A percentile compares a stretch with the other conserved stretches of the same genome.
phyloP scores from a whole-genome alignment of 148 eudicot species.

The Camellia lanceoleosa region DNA sequence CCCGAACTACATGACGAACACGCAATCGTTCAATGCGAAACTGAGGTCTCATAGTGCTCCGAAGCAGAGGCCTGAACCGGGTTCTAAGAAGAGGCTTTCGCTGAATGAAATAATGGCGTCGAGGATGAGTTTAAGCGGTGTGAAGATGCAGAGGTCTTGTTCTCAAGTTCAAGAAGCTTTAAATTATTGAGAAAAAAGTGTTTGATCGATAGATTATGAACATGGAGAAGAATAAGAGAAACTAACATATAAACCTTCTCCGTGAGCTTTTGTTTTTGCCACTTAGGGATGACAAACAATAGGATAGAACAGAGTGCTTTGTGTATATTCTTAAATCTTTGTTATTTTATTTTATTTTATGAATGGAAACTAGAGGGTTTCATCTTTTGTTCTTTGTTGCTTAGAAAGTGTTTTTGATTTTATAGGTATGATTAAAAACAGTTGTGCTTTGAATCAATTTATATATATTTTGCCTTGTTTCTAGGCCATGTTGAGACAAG shows the following conservation, averaged over 20 bases:
- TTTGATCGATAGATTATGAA: not conserved
- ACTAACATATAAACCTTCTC: not conserved
- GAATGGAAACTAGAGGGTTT: conserved; percentile 10
- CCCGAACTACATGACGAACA: conserved; percentile 78
- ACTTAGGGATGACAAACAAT: conserved; percentile 2
- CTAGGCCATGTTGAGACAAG: not conserved
- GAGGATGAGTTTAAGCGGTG: conserved; percentile 71
- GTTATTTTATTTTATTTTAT: conserved; percentile 7
- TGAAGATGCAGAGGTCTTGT: conserved; percentile 66
- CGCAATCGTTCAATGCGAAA: conserved; percentile 79
- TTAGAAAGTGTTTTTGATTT: too few relatives aligned
- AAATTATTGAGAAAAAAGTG: conserved; percentile 27
- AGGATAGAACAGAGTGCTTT: conserved; percentile 24
- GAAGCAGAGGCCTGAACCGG: conserved; percentile 66
- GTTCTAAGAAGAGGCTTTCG: conserved; percentile 51
- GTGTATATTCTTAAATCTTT: conserved; percentile 27
- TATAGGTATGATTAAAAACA: too few relatives aligned
- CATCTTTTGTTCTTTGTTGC: not conserved
- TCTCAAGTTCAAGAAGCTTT: conserved; percentile 55
- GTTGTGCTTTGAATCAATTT: too few relatives aligned
- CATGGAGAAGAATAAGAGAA: conserved; percentile 10
- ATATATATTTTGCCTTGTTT: too few relatives aligned
- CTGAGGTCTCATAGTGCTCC: conserved; percentile 87
- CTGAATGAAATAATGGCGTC: conserved; percentile 77
- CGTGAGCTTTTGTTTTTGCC: not conserved